These are phyloP conservation scores for Pichia kudriavzevii DNA, from an alignment of 1,139 yeast species.

Conservation along the genomic window DNA sequence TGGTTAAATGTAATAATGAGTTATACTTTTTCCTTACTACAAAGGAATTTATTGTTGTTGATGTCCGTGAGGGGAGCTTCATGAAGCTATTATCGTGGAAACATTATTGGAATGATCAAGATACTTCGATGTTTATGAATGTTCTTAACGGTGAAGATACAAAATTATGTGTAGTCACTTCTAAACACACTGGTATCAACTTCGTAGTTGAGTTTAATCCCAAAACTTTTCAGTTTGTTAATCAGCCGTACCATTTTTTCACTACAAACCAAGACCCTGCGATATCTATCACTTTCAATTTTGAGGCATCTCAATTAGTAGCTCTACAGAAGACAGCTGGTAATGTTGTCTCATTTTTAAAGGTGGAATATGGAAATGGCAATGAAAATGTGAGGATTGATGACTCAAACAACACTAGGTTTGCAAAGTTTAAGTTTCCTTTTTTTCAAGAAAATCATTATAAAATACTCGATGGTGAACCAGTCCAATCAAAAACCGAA, in stretches of 20 bases:
- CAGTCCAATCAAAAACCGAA: no score
- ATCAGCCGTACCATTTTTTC: slow-evolving; percentile 35
- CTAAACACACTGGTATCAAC: slow-evolving; percentile 36
- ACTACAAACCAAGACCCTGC: slow-evolving; percentile 11
- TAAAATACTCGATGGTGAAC: no score
- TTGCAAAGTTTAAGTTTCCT: no score
- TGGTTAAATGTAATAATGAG: slow-evolving; percentile 24
- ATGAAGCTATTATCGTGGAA: slow-evolving; percentile 58
- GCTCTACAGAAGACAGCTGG: slow-evolving; percentile 15
- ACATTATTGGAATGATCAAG: slow-evolving; percentile 50
- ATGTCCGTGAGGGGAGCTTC: slow-evolving; percentile 26
- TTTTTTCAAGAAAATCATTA: no score
- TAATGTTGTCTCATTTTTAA: slow-evolving; percentile 13
- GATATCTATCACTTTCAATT: background rate
- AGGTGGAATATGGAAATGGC: slow-evolving; percentile 5
- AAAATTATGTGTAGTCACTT: slow-evolving; percentile 25
- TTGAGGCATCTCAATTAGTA: slow-evolving; percentile 10
- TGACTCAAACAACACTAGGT: no score
- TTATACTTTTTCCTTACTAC: slow-evolving; percentile 46
- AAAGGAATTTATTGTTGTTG: slow-evolving; percentile 49
- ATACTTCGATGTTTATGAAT: slow-evolving; percentile 45
- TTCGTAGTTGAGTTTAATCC: slow-evolving; percentile 39
- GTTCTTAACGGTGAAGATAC: slow-evolving; percentile 18
- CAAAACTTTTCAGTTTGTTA: slow-evolving; percentile 32
- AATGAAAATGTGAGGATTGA: slow-evolving; percentile 1